Conservation (phyloP, 2,329 filamentous ascomycete genomes). For the Colletotrichum sansevieriae region DNA sequence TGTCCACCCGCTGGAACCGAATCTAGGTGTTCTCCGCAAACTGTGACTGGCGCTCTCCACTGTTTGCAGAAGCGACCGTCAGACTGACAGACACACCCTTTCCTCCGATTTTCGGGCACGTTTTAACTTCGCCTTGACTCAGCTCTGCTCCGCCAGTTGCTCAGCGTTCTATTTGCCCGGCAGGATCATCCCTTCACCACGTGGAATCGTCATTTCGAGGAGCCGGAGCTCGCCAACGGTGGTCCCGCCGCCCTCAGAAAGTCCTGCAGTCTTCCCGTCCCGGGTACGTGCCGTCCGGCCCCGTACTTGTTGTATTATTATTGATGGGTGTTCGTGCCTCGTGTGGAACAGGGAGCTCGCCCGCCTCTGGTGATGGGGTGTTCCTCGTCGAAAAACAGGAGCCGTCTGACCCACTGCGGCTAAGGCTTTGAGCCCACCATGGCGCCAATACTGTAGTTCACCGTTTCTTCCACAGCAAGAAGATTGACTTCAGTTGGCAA, state of each 20-base stretch:
- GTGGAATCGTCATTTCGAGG: slow-evolving; percentile 19
- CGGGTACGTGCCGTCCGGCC: slow-evolving; percentile 33
- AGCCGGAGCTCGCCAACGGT: background rate
- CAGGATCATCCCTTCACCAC: slow-evolving; percentile 24
- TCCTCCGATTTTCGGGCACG: slow-evolving; percentile 18
- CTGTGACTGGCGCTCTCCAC: slow-evolving; percentile 10
- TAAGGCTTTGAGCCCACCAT: background rate
- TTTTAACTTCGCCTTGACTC: slow-evolving; percentile 24
- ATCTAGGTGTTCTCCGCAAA: background rate
- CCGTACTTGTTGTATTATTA: slow-evolving; percentile 23
- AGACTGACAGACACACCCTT: background rate
- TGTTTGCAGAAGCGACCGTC: background rate
- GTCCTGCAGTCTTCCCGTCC: slow-evolving; percentile 17
- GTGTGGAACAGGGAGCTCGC: slow-evolving; percentile 15
- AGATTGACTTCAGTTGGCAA: background rate
- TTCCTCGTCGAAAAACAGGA: slow-evolving; percentile 8
- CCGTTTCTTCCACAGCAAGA: background rate
- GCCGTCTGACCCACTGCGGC: slow-evolving; percentile 22
- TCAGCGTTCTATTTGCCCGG: slow-evolving; percentile 16
- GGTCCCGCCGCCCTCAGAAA: slow-evolving; percentile 11
- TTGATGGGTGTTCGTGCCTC: slow-evolving; percentile 15
- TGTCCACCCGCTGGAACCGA: slow-evolving; percentile 7
- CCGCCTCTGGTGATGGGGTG: slow-evolving; percentile 18
- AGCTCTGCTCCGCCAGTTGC: slow-evolving; percentile 3
- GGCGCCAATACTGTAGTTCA: background rate